Evolutionary conservation across 176 grass and related monocot genomes (phyloP).

Genomic region (Saccharum officinarum): DNA sequence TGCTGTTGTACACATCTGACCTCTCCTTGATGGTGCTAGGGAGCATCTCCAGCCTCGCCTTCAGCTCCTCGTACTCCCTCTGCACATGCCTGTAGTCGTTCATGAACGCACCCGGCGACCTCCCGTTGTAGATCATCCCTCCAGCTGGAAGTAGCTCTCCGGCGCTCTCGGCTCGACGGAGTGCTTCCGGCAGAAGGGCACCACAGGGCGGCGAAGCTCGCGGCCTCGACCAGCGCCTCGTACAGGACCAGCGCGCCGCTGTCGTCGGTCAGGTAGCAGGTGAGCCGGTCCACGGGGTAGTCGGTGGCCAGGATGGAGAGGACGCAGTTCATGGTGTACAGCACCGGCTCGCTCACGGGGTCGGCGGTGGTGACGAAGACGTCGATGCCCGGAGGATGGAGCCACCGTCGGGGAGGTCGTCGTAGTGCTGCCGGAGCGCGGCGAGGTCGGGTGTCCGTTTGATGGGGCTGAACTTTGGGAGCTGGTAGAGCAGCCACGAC

Average conservation of each 20-base stretch:
- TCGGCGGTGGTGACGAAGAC: slow-evolving; percentile 32
- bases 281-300: neutral
- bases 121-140: neutral
- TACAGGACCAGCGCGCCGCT: neutral
- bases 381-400: slow-evolving; percentile 19
- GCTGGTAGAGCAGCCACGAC: slow-evolving; percentile 23
- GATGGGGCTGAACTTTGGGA: slow-evolving; percentile 19
- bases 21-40: neutral
- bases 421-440: neutral
- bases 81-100: neutral
- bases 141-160: neutral
- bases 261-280: slow-evolving; percentile 27
- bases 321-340: slow-evolving; percentile 28
- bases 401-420: neutral
- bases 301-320: slow-evolving; percentile 29
- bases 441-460: neutral
- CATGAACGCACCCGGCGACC: neutral
- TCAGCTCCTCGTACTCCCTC: slow-evolving; percentile 30
- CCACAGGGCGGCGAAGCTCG: slow-evolving; percentile 7
- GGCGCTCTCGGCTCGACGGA: slow-evolving; percentile 11
- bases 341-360: slow-evolving; percentile 4
- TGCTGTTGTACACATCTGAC: neutral
- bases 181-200: slow-evolving; percentile 29
- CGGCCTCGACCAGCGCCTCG: slow-evolving; percentile 1
- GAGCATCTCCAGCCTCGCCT: slow-evolving; percentile 1